Percentiles rank a stretch among this genome's conserved stretches.
These are phyloP conservation scores for Lentinula boryana DNA, from an alignment of 768 basidiomycete genomes.

Conservation along the genomic window DNA sequence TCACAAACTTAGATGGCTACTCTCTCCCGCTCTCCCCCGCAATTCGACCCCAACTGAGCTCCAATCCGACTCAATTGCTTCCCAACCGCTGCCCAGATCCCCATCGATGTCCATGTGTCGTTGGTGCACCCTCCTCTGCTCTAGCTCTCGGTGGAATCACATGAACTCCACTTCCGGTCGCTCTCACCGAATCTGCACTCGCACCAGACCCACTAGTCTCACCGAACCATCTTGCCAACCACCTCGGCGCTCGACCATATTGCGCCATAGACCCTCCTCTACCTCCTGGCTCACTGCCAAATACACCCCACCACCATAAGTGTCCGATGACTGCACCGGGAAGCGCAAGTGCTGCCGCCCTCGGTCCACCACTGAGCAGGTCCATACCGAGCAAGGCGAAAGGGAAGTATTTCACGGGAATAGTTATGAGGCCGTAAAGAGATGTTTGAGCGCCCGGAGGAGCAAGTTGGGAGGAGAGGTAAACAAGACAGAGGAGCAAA, in stretches of 20 bases:
- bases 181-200: slow-evolving; percentile 21
- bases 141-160: slow-evolving; percentile 45
- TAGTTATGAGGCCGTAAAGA: slow-evolving; percentile 70
- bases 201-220: slow-evolving; percentile 22
- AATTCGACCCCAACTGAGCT: background rate
- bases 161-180: slow-evolving; percentile 45
- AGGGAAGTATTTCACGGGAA: slow-evolving; percentile 71
- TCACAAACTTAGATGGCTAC: no score
- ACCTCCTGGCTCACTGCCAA: slow-evolving; percentile 41
- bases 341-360: slow-evolving; percentile 47
- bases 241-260: slow-evolving; percentile 50
- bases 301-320: slow-evolving; percentile 74
- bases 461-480: slow-evolving; percentile 62
- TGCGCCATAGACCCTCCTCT: slow-evolving; percentile 28
- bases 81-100: slow-evolving; percentile 51
- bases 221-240: slow-evolving; percentile 49
- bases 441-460: slow-evolving; percentile 64
- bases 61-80: background rate
- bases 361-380: slow-evolving; percentile 54
- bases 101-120: slow-evolving; percentile 34
- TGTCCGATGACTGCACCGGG: slow-evolving; percentile 77
- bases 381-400: slow-evolving; percentile 73
- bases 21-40: no score
- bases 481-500: slow-evolving; percentile 60
- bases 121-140: slow-evolving; percentile 1